Evolutionary conservation across 2,329 filamentous ascomycete species (phyloP).

Genomic region (Periconia sp.): DNA sequence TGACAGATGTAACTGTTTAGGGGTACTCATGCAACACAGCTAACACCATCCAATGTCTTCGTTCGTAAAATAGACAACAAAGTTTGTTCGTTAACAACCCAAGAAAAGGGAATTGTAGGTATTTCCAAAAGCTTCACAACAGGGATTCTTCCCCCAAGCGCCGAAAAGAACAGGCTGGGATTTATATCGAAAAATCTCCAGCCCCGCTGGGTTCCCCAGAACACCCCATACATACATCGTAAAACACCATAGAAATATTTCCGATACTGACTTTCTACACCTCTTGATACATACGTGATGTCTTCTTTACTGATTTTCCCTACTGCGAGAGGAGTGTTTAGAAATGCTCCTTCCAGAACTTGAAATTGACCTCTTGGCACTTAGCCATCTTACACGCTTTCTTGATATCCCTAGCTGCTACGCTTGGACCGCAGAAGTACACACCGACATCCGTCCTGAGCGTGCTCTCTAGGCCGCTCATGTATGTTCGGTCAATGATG

Average conservation of each 20-base stretch:
- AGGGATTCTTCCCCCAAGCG: background rate
- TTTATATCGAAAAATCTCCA: background rate
- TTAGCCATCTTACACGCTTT: constrained; percentile 77
- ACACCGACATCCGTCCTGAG: constrained; percentile 88
- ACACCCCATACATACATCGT: background rate
- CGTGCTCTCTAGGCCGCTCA: constrained; percentile 78
- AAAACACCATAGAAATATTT: background rate
- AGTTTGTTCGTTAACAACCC: background rate
- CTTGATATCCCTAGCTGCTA: constrained; percentile 80
- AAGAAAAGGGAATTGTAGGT: constrained; percentile 2
- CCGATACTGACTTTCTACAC: background rate
- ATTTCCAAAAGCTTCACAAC: background rate
- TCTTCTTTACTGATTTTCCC: background rate
- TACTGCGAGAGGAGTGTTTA: constrained; percentile 28
- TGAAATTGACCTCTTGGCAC: constrained; percentile 82
- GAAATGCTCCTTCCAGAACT: constrained; percentile 98
- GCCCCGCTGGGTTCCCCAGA: constrained; percentile 2
- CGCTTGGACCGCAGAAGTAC: constrained; percentile 94
- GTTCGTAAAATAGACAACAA: background rate
- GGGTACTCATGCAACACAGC: too few species aligned
- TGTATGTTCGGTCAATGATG: constrained; percentile 83
- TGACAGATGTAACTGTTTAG: too few species aligned
- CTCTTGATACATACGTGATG: background rate
- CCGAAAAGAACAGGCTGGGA: too few species aligned
- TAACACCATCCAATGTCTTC: too few species aligned